These are phyloP conservation scores for Paramecium bursaria DNA, from an alignment of 73 alveolate species.

Conservation along the genomic window DNA sequence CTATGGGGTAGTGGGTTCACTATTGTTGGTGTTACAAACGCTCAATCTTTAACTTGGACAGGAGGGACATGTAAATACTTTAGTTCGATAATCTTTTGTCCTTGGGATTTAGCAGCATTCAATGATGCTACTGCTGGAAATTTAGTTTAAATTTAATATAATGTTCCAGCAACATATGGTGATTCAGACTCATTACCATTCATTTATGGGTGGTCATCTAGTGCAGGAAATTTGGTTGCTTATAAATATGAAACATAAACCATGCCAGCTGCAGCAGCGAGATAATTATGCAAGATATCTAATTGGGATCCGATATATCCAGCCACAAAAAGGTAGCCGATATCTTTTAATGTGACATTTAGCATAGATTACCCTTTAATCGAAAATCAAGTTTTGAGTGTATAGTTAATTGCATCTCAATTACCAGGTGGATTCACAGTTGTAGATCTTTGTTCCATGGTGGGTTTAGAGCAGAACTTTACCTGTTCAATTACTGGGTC, in stretches of 20 bases:
- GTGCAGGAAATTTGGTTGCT: slow-evolving; percentile 34
- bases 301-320: slow-evolving; percentile 40
- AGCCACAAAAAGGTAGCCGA: neutral
- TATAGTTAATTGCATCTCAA: neutral
- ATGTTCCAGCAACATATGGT: slow-evolving; percentile 35
- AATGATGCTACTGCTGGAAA: neutral
- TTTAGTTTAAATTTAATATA: neutral
- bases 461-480: neutral
- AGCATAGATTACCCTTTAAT: neutral
- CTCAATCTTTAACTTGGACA: neutral
- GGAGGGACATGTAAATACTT: slow-evolving; percentile 23
- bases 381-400: neutral
- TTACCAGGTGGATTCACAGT: slow-evolving; percentile 34
- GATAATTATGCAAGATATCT: neutral
- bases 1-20: slow-evolving; percentile 50
- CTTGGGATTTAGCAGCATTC: neutral
- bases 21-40: slow-evolving; percentile 10
- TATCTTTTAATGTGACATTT: neutral
- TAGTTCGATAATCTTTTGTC: slow-evolving; percentile 5
- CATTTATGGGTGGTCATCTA: slow-evolving; percentile 22
- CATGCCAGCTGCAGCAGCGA: neutral
- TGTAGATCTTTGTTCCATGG: neutral
- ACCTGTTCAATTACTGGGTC: neutral
- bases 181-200: neutral
- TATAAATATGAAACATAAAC: slow-evolving; percentile 13